Base-by-base conservation (phyloP, 345 rosid genomes). In the Cardamine chenopodiifolia region DNA sequence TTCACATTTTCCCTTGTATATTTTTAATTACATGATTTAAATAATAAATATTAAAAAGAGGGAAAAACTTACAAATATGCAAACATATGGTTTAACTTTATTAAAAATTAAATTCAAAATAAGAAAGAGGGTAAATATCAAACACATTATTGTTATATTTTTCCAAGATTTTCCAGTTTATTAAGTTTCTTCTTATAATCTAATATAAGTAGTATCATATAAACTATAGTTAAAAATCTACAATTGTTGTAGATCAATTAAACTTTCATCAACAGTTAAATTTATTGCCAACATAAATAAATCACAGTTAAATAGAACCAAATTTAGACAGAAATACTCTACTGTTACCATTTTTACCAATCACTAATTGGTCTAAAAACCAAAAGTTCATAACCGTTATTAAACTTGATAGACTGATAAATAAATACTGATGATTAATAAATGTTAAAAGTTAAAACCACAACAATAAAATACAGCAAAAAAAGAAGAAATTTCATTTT, bases 261-360 rank as follows among this genome's bases (percentile, higher is more conserved):
- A 71, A 6, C 57, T 40, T 55, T 29, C 42, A 68, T 57, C 42
- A 14, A 18, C 42, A 55, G 10, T 17, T 26, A 20, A 57, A 14
- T 49, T 37, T 37, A 35, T 35, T 35, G 60, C 37, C 37, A 35
- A 17, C 47, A 61, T 29, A 5, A 26, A 62, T 71, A 37, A 35
- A 23, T 25, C 32, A 37, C 67, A 61, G 26, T 5, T 59, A 25
- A 6, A 22, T 59, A 45, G 25, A 70, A 34, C 48, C 58, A 59
- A 49, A 22, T 7, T 22, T 17, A 35, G 48, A 48, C 32, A 6
- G 14, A 26, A 34, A 71, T 11, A 23, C 48, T 2, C 8, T 1
- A 34, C 55, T 9, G 35, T 23, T 71, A 49, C 66, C 28, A 58
- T 58, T 58, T 70, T 6, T 20, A 48, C 37, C 19, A 60, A 25